These are phyloP conservation scores for Mortierella sp. DNA, from an alignment of 371 early-diverging fungal species.

Conservation along the genomic window DNA sequence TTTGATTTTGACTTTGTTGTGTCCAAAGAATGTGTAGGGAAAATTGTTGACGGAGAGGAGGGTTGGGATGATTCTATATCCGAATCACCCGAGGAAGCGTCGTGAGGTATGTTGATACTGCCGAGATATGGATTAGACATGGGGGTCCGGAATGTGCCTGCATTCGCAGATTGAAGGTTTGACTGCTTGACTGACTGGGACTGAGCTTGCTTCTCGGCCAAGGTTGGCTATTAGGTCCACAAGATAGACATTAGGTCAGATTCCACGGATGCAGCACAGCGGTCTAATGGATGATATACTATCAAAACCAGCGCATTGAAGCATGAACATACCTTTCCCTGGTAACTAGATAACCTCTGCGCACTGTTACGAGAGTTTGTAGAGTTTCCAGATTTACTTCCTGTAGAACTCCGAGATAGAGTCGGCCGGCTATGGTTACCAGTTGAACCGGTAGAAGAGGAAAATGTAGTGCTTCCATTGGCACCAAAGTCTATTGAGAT, in stretches of 20 bases:
- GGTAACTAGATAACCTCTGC: conserved; percentile 41
- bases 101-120: conserved; percentile 56
- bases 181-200: conserved; percentile 33
- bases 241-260: background rate
- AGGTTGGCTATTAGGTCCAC: background rate
- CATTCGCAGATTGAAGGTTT: conserved; percentile 41
- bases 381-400: conserved; percentile 41
- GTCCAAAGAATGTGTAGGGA: conserved; percentile 21
- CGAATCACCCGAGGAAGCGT: conserved; percentile 56
- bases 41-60: conserved; percentile 43
- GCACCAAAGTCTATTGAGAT: conserved; percentile 47
- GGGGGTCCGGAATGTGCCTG: conserved; percentile 43
- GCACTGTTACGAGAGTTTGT: conserved; percentile 36
- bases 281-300: background rate
- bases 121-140: conserved; percentile 53
- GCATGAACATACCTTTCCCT: conserved; percentile 37
- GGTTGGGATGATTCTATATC: conserved; percentile 52
- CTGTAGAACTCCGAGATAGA: conserved; percentile 51
- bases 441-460: conserved; percentile 13
- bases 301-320: background rate
- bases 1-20: conserved; percentile 21
- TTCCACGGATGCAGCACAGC: too few species aligned
- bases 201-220: conserved; percentile 23
- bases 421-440: conserved; percentile 23
- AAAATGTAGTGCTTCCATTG: conserved; percentile 19